A percentile compares a stretch with the other conserved stretches of the same genome.
phyloP scores from a whole-genome alignment of 2,329 filamentous ascomycete genomes.

The Pleurostoma richardsiae region DNA sequence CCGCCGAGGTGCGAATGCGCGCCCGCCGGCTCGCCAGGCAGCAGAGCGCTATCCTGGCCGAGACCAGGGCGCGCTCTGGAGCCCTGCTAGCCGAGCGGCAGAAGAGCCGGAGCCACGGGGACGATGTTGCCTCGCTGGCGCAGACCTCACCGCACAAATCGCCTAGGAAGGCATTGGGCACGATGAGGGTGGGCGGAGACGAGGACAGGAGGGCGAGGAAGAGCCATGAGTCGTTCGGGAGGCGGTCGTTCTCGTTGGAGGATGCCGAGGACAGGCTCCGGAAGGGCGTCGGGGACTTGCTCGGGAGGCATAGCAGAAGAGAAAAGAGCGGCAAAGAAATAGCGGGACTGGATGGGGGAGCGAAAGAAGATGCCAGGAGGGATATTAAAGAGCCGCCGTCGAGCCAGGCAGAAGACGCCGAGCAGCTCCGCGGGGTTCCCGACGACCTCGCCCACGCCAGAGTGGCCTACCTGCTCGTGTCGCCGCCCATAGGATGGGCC shows the following conservation, averaged over 20 bases:
- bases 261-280: constrained; percentile 43
- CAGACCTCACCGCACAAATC: constrained; percentile 23
- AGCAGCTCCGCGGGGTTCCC: constrained; percentile 26
- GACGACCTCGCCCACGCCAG: constrained; percentile 28
- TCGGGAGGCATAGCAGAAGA: constrained; percentile 29
- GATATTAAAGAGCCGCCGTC: constrained; percentile 14
- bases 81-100: constrained; percentile 20
- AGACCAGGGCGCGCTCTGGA: constrained; percentile 13
- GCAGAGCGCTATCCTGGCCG: constrained; percentile 44
- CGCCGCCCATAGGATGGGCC: constrained; percentile 57
- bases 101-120: constrained; percentile 5
- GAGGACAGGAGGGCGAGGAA: constrained; percentile 30
- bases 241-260: constrained; percentile 26
- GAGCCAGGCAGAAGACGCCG: constrained; percentile 13
- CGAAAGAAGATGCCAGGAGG: neutral
- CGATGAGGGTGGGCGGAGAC: constrained; percentile 43
- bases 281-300: constrained; percentile 40
- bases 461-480: constrained; percentile 60
- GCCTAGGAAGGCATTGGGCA: constrained; percentile 18
- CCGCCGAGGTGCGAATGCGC: constrained; percentile 64
- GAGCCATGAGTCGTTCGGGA: constrained; percentile 29
- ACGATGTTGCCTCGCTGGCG: constrained; percentile 14
- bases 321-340: neutral
- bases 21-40: constrained; percentile 64
- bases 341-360: neutral